phyloP scores from a whole-genome alignment of 345 rosid species.

The Jatropha curcas region DNA sequence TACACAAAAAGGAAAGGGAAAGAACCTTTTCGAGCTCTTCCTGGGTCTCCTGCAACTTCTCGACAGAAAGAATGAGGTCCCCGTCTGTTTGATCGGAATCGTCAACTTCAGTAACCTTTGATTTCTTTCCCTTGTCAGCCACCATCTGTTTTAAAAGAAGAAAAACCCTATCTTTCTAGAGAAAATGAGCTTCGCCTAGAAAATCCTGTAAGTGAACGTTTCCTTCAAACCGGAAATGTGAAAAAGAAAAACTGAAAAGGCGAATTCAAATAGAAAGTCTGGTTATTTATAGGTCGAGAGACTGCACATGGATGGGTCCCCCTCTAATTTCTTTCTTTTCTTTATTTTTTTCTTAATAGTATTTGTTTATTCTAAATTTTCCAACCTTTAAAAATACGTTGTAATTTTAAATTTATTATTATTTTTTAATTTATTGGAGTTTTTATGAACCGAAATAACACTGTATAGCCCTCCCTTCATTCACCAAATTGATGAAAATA shows the following conservation, averaged over 20 bases:
- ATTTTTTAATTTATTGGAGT: too few species aligned
- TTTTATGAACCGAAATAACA: too few species aligned
- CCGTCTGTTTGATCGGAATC: conserved; percentile 19
- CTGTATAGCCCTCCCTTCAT: too few species aligned
- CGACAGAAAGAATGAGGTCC: conserved; percentile 30
- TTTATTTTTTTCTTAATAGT: too few species aligned
- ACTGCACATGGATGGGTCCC: too few species aligned
- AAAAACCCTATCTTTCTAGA: conserved; percentile 8
- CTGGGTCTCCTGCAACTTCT: conserved; percentile 40
- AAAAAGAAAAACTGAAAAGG: neutral
- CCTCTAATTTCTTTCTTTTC: too few species aligned
- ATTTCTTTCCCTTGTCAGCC: conserved; percentile 38
- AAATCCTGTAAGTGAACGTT: neutral
- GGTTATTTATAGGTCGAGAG: too few species aligned
- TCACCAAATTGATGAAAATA: too few species aligned
- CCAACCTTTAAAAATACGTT: too few species aligned
- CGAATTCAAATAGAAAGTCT: too few species aligned
- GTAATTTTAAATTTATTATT: too few species aligned
- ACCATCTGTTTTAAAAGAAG: conserved; percentile 9
- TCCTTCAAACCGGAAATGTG: neutral
- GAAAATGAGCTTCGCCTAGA: neutral
- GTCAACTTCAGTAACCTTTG: conserved; percentile 28
- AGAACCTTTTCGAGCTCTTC: conserved; percentile 37
- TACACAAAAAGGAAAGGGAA: neutral
- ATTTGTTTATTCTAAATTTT: too few species aligned